phyloP scores from a whole-genome alignment of 2,329 filamentous ascomycete genomes.

The Pezicula neosporulosa region DNA sequence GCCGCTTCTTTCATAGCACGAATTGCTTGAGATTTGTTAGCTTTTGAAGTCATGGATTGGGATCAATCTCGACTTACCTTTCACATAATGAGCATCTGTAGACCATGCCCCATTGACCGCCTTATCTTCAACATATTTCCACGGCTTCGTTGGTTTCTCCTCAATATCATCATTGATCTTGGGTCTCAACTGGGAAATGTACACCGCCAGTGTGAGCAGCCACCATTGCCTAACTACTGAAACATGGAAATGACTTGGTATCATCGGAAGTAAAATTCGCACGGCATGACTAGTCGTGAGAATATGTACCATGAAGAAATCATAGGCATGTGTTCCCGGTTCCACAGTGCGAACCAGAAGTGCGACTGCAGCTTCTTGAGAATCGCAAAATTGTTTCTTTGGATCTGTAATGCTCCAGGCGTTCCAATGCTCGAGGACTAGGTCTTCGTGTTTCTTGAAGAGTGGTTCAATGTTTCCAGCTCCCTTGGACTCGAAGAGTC shows the following conservation, averaged over 20 bases:
- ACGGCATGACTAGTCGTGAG: slow-evolving; percentile 86
- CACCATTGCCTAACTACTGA: slow-evolving; percentile 83
- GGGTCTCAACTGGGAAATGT: slow-evolving; percentile 72
- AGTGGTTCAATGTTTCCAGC: slow-evolving; percentile 63
- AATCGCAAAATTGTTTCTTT: slow-evolving; percentile 70
- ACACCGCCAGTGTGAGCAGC: slow-evolving; percentile 75
- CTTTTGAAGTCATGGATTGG: not conserved
- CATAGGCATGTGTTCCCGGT: slow-evolving; percentile 62
- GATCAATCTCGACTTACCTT: slow-evolving; percentile 48
- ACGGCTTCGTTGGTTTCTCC: slow-evolving; percentile 52
- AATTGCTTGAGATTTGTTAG: slow-evolving; percentile 44
- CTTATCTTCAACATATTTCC: slow-evolving; percentile 72
- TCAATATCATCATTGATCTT: slow-evolving; percentile 64
- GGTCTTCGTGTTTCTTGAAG: slow-evolving; percentile 64
- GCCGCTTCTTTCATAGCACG: slow-evolving; percentile 73
- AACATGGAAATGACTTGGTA: slow-evolving; percentile 71
- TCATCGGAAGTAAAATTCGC: slow-evolving; percentile 74
- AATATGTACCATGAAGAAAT: slow-evolving; percentile 80
- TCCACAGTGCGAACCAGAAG: slow-evolving; percentile 59
- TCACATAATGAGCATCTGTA: slow-evolving; percentile 80
- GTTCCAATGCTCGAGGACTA: slow-evolving; percentile 86
- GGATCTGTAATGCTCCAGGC: slow-evolving; percentile 74
- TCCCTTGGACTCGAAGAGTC: slow-evolving; percentile 55
- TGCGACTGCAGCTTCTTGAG: slow-evolving; percentile 58
- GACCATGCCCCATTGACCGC: slow-evolving; percentile 66